Percentiles rank a stretch among this genome's conserved stretches.
Evolutionary conservation across 1,139 yeast species (phyloP).

Genomic region (Candida labiduridarum): DNA sequence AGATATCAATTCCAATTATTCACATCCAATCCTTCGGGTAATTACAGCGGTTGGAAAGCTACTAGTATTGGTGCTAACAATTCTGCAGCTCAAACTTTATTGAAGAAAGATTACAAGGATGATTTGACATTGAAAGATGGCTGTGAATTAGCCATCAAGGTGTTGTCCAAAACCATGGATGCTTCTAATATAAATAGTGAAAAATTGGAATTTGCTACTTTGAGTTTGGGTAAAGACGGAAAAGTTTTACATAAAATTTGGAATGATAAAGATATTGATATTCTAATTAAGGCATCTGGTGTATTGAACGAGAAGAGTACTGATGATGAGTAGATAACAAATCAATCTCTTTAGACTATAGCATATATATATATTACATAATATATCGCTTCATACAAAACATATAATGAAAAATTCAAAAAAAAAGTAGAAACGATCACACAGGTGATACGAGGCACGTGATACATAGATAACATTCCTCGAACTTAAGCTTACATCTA

Average conservation of each 20-base stretch:
- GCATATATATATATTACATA: neutral
- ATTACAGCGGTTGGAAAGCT: conserved; percentile 98
- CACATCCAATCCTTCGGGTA: conserved; percentile 96
- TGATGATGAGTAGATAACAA: conserved; percentile 22
- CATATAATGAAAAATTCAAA: no score
- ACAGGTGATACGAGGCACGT: neutral
- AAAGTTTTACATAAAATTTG: conserved; percentile 72
- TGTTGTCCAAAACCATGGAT: conserved; percentile 93
- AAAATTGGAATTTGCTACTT: conserved; percentile 86
- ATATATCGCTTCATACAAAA: neutral
- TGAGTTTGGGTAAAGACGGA: conserved; percentile 54
- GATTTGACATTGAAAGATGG: conserved; percentile 79
- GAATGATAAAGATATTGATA: conserved; percentile 77
- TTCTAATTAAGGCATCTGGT: conserved; percentile 72
- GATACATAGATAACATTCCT: neutral
- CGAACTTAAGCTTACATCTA: no score
- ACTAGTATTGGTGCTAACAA: conserved; percentile 96
- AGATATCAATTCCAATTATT: conserved; percentile 88
- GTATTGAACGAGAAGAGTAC: conserved; percentile 51
- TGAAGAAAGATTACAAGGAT: conserved; percentile 93
- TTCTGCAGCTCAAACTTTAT: conserved; percentile 91
- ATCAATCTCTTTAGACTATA: neutral
- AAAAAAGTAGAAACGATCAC: no score
- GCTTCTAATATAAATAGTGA: conserved; percentile 63
- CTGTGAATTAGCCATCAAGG: conserved; percentile 85